Conservation (phyloP, 805 yeast genomes). For the Candida manassasensis region DNA sequence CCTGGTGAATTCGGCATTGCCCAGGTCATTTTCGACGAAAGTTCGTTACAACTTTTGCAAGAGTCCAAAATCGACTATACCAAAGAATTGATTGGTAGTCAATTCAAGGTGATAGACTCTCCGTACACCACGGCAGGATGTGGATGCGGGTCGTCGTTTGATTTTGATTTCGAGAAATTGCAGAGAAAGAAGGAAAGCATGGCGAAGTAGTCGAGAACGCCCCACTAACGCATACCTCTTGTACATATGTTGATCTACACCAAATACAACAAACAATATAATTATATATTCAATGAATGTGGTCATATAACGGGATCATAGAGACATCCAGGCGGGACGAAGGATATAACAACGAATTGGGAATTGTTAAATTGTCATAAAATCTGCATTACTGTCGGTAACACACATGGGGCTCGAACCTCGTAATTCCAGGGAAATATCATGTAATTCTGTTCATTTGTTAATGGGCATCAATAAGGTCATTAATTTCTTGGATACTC, state of each 20-base stretch:
- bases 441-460: too few species aligned
- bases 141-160: constrained; percentile 45
- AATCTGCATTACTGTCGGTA: too few species aligned
- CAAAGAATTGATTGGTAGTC: constrained; percentile 90
- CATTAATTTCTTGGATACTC: constrained; percentile 34
- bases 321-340: too few species aligned
- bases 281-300: too few species aligned
- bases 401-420: too few species aligned
- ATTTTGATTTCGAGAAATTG: constrained; percentile 44
- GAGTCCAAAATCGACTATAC: constrained; percentile 86
- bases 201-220: background rate
- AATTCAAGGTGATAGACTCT: constrained; percentile 84
- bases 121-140: constrained; percentile 67
- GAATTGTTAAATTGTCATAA: too few species aligned
- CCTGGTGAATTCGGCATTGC: constrained; percentile 31
- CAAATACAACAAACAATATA: too few species aligned
- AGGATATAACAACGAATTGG: too few species aligned
- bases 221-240: background rate
- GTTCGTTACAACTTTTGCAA: constrained; percentile 73
- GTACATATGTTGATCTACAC: background rate
- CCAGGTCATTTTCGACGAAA: constrained; percentile 70
- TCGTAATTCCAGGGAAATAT: too few species aligned
- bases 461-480: constrained; percentile 9
- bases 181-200: constrained; percentile 18
- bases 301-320: too few species aligned